Base-by-base conservation (phyloP, 164 flowering plant species). In the Vitis riparia region DNA sequence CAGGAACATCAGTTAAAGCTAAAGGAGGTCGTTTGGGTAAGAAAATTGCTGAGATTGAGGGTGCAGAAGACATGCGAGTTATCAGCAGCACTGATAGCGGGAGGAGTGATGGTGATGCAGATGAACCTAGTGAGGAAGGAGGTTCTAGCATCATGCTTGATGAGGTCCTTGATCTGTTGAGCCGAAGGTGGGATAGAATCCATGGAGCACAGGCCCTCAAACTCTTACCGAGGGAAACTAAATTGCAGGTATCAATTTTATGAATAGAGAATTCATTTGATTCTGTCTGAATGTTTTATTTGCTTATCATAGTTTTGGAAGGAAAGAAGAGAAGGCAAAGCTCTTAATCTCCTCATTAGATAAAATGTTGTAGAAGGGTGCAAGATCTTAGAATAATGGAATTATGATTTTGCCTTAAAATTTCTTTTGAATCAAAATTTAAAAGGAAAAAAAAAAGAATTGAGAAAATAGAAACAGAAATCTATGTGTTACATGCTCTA, bases 151-250 rank as follows among this genome's bases (percentile, higher is more conserved):
- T 94, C 59, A 94, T 96, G 98, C 82, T 86, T 66, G 97, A 92
- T 73, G 91, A 92, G 84, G 93, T 88, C 66, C 84, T 92, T 74
- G 91, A 93, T 83, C 76, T 96, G 65, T 83, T 96, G 78, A 79
- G 97, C 79, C 80, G 68, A 74, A 87, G 92, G 77, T 93, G 99
- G 99, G 92, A 93, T 62, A 79, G 97, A 76, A 84, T 93, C 64
- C 89, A 96, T 87, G 99, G 99, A 69, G 97, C 98, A 44, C 98
- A 93, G 77, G 98, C 99, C 55, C 89, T 96, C 62, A 91, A 83
- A 69, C 89, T 93, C 65, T 86, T 96, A 71, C 99, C 98, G 1
- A 90, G 81, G 71, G 94, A 92, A 71, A 92, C 99, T 51, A 96
- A 89, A 68, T 82, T 96, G 59, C 93, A 92, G 99, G 99, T 96